These are phyloP conservation scores for Pleoardoris graminearum DNA, from an alignment of 2,329 filamentous ascomycete genomes.

Conservation along the genomic window DNA sequence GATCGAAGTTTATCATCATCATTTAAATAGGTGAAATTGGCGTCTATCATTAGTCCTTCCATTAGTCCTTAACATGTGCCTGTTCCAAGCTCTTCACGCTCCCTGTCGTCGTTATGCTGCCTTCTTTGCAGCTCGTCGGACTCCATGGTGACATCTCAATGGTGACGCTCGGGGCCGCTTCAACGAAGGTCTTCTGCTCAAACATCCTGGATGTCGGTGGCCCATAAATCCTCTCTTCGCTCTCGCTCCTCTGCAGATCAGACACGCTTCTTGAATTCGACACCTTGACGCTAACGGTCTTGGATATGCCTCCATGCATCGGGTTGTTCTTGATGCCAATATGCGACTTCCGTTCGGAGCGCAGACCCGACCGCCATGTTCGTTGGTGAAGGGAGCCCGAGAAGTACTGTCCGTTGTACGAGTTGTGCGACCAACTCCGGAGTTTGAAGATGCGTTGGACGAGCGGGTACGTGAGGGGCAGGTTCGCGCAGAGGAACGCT, in stretches of 20 bases:
- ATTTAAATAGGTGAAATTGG: background rate
- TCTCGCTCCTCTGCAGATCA: conserved; percentile 6
- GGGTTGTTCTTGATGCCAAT: background rate
- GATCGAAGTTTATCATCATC: background rate
- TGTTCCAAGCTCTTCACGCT: conserved; percentile 7
- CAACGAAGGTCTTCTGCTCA: background rate
- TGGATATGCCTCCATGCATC: conserved; percentile 8
- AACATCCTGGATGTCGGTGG: conserved; percentile 6
- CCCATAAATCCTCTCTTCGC: conserved; percentile 13
- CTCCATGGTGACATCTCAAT: conserved; percentile 1
- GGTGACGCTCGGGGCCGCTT: background rate
- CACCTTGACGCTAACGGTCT: conserved; percentile 12
- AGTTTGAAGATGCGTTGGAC: conserved; percentile 53
- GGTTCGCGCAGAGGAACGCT: conserved; percentile 63
- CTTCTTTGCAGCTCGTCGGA: conserved; percentile 4
- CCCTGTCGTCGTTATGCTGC: background rate
- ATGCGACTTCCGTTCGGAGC: conserved; percentile 5
- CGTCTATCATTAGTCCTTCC: background rate
- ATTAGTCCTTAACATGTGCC: background rate
- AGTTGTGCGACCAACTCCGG: conserved; percentile 36
- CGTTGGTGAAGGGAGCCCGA: background rate
- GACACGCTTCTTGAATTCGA: background rate
- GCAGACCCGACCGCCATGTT: conserved; percentile 4
- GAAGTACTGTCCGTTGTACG: conserved; percentile 16
- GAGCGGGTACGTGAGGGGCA: conserved; percentile 63